Base-by-base conservation (phyloP, 441 rosid species). In the Aleurites moluccanus region DNA sequence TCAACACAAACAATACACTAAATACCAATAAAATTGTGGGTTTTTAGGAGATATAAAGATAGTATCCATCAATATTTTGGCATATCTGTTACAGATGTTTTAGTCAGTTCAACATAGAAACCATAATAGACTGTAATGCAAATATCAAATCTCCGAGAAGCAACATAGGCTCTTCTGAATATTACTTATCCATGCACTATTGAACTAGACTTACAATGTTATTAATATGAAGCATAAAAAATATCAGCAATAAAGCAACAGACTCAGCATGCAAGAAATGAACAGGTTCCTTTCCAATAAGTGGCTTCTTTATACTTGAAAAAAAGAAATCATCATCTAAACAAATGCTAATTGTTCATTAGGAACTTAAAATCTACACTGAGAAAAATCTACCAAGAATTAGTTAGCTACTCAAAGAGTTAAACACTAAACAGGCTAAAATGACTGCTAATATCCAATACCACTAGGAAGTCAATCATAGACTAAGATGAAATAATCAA, bases 61-160 rank as follows among this genome's bases (percentile, higher is more conserved):
- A 50, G 21, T 70, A 74, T 71, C 66, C 53, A 14, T 33, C 16
- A 30, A 44, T 74, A 64, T 6, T 16, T 27, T 59, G 7, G 23
- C 50, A 45, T 14, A 45, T 45, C 50, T 45, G 13, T 14, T 40
- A 47, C 16, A 23, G 27, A 28, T 25, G 27, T 28, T 40, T 65
- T 15, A 14, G 40, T n/a, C 49, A 38, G 8, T 63, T 4, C 23
- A 73, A 52, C 3, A 25, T 35, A 28, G 42, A 50, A 50, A n/a
- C 56, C 9, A 10, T 45, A 33, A 60, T 4, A 28, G 44, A 21
- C 30, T 28, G 57, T 18, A 60, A 18, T 3, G 10, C 47, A 18
- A 7, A 33, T n/a, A 72, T 61, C 62, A 23, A 50, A 53, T 69
- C 33, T 28, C 15, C n/a, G 35, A 53, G 27, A 50, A 52, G 25